phyloP scores from a whole-genome alignment of 78 protist species.

The Dictyostelium citrinum region DNA sequence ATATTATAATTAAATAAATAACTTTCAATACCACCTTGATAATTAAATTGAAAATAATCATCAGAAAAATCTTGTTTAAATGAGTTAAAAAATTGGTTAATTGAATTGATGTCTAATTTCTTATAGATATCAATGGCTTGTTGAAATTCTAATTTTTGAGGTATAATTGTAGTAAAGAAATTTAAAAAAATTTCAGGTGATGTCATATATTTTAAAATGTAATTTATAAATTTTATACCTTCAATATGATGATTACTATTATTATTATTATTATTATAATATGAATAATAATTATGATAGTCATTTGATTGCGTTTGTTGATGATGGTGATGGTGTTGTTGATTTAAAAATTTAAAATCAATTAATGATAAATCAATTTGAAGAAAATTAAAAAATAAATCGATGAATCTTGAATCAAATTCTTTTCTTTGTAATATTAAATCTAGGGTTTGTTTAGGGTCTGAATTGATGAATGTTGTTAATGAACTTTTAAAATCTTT shows the following conservation, averaged over 20 bases:
- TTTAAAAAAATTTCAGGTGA: not conserved
- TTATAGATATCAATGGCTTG: not conserved
- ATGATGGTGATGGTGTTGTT: not conserved
- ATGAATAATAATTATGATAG: not conserved
- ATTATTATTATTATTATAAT: not conserved
- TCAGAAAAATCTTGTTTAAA: not conserved
- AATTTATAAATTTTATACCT: not conserved
- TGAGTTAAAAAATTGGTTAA: not conserved
- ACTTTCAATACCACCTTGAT: slow-evolving; percentile 4
- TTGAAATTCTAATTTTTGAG: not conserved
- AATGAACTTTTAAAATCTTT: not conserved
- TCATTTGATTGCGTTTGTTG: not conserved
- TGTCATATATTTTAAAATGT: not conserved
- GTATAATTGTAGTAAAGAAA: not conserved
- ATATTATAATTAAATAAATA: not conserved
- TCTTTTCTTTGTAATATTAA: not conserved
- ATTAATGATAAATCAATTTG: not conserved
- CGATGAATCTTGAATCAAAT: not conserved
- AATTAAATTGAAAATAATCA: not conserved
- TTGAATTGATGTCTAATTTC: not conserved
- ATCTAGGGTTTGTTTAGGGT: not conserved
- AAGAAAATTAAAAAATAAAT: not conserved
- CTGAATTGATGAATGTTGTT: not conserved
- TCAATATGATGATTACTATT: not conserved
- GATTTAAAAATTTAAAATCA: not conserved